phyloP scores from a whole-genome alignment of 2,329 filamentous ascomycete genomes.

The Aspergillus hiratsukae region DNA sequence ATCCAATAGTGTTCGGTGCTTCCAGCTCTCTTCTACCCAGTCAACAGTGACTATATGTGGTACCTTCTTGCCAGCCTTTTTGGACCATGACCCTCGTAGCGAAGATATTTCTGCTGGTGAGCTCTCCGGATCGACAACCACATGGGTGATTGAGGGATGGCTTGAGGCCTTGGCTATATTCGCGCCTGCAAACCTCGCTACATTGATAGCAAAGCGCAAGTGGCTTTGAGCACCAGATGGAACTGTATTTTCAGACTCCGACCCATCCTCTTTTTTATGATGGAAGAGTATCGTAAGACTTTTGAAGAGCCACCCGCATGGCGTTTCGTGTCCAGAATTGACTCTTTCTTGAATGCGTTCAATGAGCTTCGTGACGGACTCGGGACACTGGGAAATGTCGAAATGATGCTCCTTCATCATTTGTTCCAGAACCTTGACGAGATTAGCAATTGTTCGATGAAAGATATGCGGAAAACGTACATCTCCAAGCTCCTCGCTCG shows the following conservation, averaged over 20 bases:
- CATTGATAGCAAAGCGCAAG: conserved; percentile 49
- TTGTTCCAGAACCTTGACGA: conserved; percentile 34
- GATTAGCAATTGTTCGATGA: conserved; percentile 2
- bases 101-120: conserved; percentile 40
- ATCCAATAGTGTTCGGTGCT: conserved; percentile 70
- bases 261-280: neutral
- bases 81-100: conserved; percentile 28
- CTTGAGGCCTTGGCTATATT: conserved; percentile 48
- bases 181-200: conserved; percentile 67
- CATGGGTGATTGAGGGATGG: conserved; percentile 63
- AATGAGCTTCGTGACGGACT: conserved; percentile 54
- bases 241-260: neutral
- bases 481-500: conserved; percentile 56
- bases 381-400: conserved; percentile 40
- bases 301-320: conserved; percentile 48
- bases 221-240: conserved; percentile 15
- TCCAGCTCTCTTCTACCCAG: conserved; percentile 81
- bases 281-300: conserved; percentile 43
- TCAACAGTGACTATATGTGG: conserved; percentile 64
- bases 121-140: conserved; percentile 56
- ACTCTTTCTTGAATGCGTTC: conserved; percentile 49
- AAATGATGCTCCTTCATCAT: conserved; percentile 29
- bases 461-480: conserved; percentile 21
- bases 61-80: conserved; percentile 41
- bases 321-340: conserved; percentile 25